Evolutionary conservation across 768 basidiomycete genomes (phyloP), one percentile per base, ranked within the genome.

Genomic region (Coprinopsis strossmayeri): DNA sequence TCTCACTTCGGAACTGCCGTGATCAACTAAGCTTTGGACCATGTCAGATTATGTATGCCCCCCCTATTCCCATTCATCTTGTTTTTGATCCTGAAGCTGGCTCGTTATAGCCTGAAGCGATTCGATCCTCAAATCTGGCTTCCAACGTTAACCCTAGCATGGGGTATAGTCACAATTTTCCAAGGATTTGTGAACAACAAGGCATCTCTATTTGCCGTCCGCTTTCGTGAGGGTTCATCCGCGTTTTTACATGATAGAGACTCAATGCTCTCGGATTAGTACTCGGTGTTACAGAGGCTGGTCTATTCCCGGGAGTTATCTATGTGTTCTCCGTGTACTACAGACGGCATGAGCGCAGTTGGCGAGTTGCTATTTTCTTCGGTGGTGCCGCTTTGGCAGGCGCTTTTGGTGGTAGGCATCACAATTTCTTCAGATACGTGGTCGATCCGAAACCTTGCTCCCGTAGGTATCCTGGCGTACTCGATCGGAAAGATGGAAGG

Each of bases 301-400:
- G 80, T 27, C 49, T 78, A 24, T 78, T 79, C 56, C 77, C 77
- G 5, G 78, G 78, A n/a, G 71, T 75, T 2, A 69, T 81, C 23
- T 81, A 74, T 55, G 56, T 79, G 2, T 79, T 82, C 55, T 79
- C 78, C 4, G 72, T 80, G 5, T 83, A 78, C 57, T 83, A 82
- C 58, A 63, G 69, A 32, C 80, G 82, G 34, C 71, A 68, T 28
- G 76, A 83, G 56, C 74, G 79, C 1, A 77, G 78, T 52, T 76
- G 74, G 70, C 70, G 83, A 43, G 77, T 83, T 4, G 77, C 78
- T 0, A 67, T 84, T 34, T 80, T 81, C 61, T 81, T 82, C 50
- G 77, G 78, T 25, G 82, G 76, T 42, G 73, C 80, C 3, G 76
- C 79, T 4, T 64, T 82, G 18, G 77, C 81, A 5, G 81, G 82